These are phyloP conservation scores for Cordyceps tenuipes DNA, from an alignment of 2,329 filamentous ascomycete species.

Conservation along the genomic window DNA sequence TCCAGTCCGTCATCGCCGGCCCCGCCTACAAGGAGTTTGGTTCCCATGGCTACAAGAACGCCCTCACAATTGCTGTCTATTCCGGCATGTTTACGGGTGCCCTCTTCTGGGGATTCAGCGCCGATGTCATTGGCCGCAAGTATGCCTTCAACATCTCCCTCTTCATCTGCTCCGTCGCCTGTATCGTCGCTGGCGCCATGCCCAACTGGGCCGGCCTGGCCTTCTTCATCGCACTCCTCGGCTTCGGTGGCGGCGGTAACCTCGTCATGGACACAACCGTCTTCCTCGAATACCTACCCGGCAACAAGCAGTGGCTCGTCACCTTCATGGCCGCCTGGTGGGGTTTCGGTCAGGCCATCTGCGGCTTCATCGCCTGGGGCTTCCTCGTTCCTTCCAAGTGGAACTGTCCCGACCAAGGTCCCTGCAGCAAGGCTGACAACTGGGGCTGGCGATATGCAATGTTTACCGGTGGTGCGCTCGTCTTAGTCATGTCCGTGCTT, in stretches of 20 bases:
- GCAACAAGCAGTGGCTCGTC: conserved; percentile 39
- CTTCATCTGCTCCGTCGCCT: conserved; percentile 49
- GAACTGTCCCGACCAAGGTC: conserved; percentile 28
- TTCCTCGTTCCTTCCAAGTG: conserved; percentile 40
- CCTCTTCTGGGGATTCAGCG: conserved; percentile 60
- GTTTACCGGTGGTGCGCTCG: conserved; percentile 36
- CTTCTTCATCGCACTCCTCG: conserved; percentile 52
- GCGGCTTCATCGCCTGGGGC: conserved; percentile 36
- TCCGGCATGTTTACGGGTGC: conserved; percentile 47
- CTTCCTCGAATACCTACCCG: conserved; percentile 43
- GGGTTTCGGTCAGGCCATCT: conserved; percentile 43
- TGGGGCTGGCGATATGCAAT: conserved; percentile 42
- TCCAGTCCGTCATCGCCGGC: conserved; percentile 55
- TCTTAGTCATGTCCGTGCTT: conserved; percentile 35
- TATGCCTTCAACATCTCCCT: conserved; percentile 62
- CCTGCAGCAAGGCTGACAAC: conserved; percentile 40
- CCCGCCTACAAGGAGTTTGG: conserved; percentile 53
- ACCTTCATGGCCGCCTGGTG: conserved; percentile 39
- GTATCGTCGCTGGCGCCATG: conserved; percentile 55
- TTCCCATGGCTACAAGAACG: conserved; percentile 42
- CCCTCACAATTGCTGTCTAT: conserved; percentile 54
- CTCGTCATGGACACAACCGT: conserved; percentile 43
- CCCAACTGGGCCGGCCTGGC: conserved; percentile 59
- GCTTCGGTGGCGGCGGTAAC: conserved; percentile 51
- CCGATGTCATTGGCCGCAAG: conserved; percentile 59